A percentile compares a stretch with the other conserved stretches of the same genome.
Evolutionary conservation across 2,329 filamentous ascomycete genomes (phyloP).

Genomic region (Aspergillus aculeatinus): DNA sequence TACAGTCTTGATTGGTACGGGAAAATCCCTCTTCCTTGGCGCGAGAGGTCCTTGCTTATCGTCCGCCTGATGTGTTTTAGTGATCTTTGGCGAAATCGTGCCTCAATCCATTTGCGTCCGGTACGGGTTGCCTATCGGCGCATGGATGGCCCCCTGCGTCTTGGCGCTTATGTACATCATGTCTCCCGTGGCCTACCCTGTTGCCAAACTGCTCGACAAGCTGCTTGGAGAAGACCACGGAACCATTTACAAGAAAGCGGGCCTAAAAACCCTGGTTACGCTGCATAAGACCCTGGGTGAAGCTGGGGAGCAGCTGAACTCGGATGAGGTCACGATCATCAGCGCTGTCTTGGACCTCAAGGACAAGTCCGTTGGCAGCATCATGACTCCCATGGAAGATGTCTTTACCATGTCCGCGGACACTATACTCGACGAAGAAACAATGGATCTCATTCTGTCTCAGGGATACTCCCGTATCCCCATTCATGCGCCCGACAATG

Average conservation of each 20-base stretch:
- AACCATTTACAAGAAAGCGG: conserved; percentile 96
- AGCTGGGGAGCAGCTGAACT: conserved; percentile 81
- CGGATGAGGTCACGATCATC: conserved; percentile 98
- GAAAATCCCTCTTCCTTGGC: not conserved
- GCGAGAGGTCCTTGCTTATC: conserved; percentile 2
- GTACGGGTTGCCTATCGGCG: conserved; percentile 91
- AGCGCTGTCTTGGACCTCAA: conserved; percentile 94
- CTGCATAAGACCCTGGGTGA: conserved; percentile 89
- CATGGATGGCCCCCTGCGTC: conserved; percentile 87
- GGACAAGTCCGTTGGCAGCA: conserved; percentile 88
- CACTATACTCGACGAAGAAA: conserved; percentile 85
- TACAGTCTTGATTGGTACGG: conserved; percentile 86
- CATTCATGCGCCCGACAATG: conserved; percentile 82
- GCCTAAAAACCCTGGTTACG: conserved; percentile 92
- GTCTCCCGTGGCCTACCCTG: conserved; percentile 87
- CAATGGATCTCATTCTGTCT: conserved; percentile 89
- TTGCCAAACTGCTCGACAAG: conserved; percentile 90
- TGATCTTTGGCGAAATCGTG: conserved; percentile 96
- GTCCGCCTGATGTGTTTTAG: conserved; percentile 47
- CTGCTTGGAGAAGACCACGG: conserved; percentile 93
- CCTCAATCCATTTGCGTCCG: conserved; percentile 96
- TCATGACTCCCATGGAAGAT: conserved; percentile 98
- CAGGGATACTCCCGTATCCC: conserved; percentile 96
- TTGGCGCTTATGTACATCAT: conserved; percentile 88
- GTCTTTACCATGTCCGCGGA: conserved; percentile 97